Evolutionary conservation across 345 rosid genomes (phyloP).

Genomic region (Eucalyptus guilfoylei): DNA sequence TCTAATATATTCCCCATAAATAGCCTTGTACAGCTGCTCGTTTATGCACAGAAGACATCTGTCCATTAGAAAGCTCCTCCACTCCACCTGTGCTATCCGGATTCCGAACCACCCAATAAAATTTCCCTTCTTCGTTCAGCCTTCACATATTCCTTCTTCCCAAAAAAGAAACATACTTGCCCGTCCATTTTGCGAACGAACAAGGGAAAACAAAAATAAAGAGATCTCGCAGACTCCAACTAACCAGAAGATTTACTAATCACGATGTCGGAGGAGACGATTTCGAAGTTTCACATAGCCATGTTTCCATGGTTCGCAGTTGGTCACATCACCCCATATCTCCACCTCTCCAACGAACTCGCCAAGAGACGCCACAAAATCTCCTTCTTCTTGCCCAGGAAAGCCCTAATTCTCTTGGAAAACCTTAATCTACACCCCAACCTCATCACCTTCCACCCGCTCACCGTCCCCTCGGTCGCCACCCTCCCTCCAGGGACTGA

Average conservation of each 20-base stretch:
- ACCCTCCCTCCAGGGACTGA: conserved; percentile 68
- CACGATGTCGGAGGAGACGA: not conserved
- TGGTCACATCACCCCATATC: conserved; percentile 52
- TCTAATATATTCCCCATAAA: too few species aligned
- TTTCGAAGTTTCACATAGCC: conserved; percentile 5
- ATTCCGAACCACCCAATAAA: too few species aligned
- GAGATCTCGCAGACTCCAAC: not conserved
- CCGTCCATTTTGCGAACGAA: too few species aligned
- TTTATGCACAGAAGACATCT: too few species aligned
- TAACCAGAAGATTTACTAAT: not conserved
- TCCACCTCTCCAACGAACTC: conserved; percentile 46
- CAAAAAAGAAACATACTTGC: too few species aligned
- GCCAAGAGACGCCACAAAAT: conserved; percentile 33
- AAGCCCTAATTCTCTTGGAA: conserved; percentile 18
- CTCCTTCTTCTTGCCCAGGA: conserved; percentile 37
- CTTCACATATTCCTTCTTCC: too few species aligned
- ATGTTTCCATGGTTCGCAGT: conserved; percentile 59
- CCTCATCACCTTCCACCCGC: conserved; percentile 15
- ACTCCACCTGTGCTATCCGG: too few species aligned
- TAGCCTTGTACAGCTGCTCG: too few species aligned
- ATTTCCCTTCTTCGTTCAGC: too few species aligned
- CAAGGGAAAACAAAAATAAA: not conserved
- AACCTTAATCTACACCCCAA: conserved; percentile 22
- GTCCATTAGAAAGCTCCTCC: too few species aligned
- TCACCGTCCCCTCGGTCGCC: conserved; percentile 22